A percentile compares a stretch with the other conserved stretches of the same genome.
Evolutionary conservation across 495 filamentous ascomycete species (phyloP).

Genomic region (Sphaerosporella brunnea): DNA sequence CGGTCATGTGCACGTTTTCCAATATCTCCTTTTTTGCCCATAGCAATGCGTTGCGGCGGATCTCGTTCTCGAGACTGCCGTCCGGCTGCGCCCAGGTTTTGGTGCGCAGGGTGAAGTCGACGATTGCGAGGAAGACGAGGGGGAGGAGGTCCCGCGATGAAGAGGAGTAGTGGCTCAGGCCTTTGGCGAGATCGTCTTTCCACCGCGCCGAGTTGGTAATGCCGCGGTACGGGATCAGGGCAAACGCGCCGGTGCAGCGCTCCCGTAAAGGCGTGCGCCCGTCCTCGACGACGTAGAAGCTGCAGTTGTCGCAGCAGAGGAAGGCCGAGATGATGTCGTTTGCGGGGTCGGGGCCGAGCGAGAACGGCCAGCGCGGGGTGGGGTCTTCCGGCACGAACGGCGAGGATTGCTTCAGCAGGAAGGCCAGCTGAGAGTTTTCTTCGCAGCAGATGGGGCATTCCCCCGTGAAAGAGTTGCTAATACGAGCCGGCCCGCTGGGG

Average conservation of each 20-base stretch:
- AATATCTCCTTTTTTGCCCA: constrained; percentile 24
- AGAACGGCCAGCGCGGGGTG: constrained; percentile 12
- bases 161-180: constrained; percentile 18
- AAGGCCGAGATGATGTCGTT: constrained; percentile 25
- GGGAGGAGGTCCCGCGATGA: constrained; percentile 19
- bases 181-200: constrained; percentile 21
- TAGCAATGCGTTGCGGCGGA: constrained; percentile 16
- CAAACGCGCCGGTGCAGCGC: constrained; percentile 11
- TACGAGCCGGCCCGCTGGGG: background rate
- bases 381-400: background rate
- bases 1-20: constrained; percentile 20
- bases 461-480: constrained; percentile 18
- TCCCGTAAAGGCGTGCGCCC: constrained; percentile 18
- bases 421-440: constrained; percentile 25
- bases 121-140: constrained; percentile 26
- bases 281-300: constrained; percentile 10
- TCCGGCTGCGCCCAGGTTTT: constrained; percentile 26
- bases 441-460: constrained; percentile 28
- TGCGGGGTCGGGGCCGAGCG: constrained; percentile 18
- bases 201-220: constrained; percentile 16
- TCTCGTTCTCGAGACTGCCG: constrained; percentile 16
- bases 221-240: constrained; percentile 17
- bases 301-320: constrained; percentile 25
- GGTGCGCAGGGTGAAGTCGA: constrained; percentile 24
- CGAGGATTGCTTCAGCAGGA: constrained; percentile 27